phyloP scores from a whole-genome alignment of 345 rosid genomes.

The Capsella bursapastoris region DNA sequence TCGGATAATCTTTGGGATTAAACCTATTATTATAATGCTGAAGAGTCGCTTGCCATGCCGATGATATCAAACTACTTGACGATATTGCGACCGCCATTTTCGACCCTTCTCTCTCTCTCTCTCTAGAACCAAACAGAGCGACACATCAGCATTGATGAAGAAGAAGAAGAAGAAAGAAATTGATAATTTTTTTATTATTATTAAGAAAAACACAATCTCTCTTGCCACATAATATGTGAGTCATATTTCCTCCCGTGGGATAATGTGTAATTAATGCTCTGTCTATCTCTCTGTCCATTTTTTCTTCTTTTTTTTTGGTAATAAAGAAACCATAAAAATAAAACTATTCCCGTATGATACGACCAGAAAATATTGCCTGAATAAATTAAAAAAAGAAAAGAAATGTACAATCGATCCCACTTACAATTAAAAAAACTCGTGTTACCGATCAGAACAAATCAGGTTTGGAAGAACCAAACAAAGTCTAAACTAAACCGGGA shows the following conservation, averaged over 20 bases:
- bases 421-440: slow-evolving; percentile 26
- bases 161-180: neutral
- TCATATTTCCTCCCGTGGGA: slow-evolving; percentile 24
- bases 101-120: slow-evolving; percentile 16
- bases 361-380: neutral
- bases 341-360: neutral
- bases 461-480: slow-evolving; percentile 42
- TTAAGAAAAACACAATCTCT: neutral
- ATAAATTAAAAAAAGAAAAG: neutral
- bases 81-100: slow-evolving; percentile 52
- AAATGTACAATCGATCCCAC: slow-evolving; percentile 27
- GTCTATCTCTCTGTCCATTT: neutral
- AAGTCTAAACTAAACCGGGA: slow-evolving; percentile 30
- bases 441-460: slow-evolving; percentile 20
- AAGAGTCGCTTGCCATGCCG: slow-evolving; percentile 49
- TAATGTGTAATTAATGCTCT: slow-evolving; percentile 37
- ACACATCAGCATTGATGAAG: slow-evolving; percentile 31
- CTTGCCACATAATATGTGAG: slow-evolving; percentile 39
- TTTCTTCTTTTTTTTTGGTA: neutral
- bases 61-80: slow-evolving; percentile 48
- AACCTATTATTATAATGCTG: slow-evolving; percentile 37
- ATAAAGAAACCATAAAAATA: neutral
- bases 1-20: slow-evolving; percentile 30
- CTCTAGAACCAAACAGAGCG: neutral
- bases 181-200: neutral